Evolutionary conservation across 1,284 basidiomycete genomes (phyloP).

Genomic region (Calocybe gambosa): DNA sequence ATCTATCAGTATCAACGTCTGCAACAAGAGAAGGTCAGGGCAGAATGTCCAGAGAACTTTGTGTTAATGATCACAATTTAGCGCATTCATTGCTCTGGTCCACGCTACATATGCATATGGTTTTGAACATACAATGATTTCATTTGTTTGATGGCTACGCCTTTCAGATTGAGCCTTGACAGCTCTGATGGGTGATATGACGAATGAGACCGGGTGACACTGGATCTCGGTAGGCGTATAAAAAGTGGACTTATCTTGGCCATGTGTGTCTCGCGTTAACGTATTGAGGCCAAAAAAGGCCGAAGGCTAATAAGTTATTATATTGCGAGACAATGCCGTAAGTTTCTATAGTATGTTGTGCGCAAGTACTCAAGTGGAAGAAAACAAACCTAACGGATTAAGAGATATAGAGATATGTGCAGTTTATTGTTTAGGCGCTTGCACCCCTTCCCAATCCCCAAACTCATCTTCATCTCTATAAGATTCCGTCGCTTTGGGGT

Average conservation of each 20-base stretch:
- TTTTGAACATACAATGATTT: no score
- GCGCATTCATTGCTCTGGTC: not conserved
- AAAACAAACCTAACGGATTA: not conserved
- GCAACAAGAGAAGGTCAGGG: not conserved
- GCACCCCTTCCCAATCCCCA: conserved; percentile 18
- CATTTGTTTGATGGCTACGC: no score
- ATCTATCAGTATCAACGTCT: not conserved
- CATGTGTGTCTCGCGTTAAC: no score
- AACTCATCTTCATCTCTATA: conserved; percentile 18
- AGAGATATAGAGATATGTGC: not conserved
- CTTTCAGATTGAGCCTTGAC: no score
- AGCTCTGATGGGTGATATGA: not conserved
- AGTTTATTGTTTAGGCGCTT: conserved; percentile 5
- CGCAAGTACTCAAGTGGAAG: not conserved
- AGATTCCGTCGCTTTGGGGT: conserved; percentile 7
- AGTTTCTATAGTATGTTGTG: not conserved
- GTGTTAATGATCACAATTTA: not conserved
- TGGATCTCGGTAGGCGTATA: no score
- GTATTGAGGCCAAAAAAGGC: no score
- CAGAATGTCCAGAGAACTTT: not conserved
- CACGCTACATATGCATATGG: not conserved
- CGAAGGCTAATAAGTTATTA: not conserved
- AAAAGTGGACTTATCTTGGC: no score
- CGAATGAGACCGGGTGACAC: not conserved
- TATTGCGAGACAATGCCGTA: not conserved